These are phyloP conservation scores for Rubroboletus satanas DNA, from an alignment of 768 basidiomycete species.

Conservation along the genomic window DNA sequence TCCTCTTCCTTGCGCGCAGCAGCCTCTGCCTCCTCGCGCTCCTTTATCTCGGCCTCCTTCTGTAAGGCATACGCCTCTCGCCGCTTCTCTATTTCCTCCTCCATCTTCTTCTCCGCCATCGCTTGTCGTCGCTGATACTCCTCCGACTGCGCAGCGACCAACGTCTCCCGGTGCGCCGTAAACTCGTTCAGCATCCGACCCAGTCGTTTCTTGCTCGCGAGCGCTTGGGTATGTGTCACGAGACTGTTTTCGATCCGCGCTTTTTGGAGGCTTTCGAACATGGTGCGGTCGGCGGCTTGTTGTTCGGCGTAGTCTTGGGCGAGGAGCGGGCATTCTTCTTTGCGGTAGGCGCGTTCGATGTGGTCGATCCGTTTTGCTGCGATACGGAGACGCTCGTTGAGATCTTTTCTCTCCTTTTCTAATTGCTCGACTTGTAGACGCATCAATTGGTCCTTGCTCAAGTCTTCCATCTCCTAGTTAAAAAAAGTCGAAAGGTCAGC, in stretches of 20 bases:
- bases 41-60: conserved; percentile 41
- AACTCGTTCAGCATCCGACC: conserved; percentile 73
- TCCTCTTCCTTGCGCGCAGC: conserved; percentile 31
- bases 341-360: conserved; percentile 89
- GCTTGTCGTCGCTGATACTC: conserved; percentile 60
- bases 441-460: conserved; percentile 84
- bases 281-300: conserved; percentile 69
- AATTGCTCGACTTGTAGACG: conserved; percentile 90
- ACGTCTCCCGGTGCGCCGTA: conserved; percentile 42
- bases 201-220: conserved; percentile 74
- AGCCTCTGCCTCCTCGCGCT: conserved; percentile 25
- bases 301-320: conserved; percentile 83
- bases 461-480: conserved; percentile 68
- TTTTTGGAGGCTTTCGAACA: conserved; percentile 60
- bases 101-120: conserved; percentile 61
- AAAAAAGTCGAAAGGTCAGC: background rate
- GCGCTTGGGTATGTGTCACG: conserved; percentile 56
- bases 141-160: conserved; percentile 56
- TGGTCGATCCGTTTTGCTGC: conserved; percentile 91
- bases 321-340: conserved; percentile 86
- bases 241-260: conserved; percentile 54
- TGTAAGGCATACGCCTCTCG: conserved; percentile 58
- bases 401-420: conserved; percentile 93
- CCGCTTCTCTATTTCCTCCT: conserved; percentile 80
- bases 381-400: conserved; percentile 76